Evolutionary conservation across 305 asterid genomes (phyloP).

Genomic region (Andrographis paniculata): DNA sequence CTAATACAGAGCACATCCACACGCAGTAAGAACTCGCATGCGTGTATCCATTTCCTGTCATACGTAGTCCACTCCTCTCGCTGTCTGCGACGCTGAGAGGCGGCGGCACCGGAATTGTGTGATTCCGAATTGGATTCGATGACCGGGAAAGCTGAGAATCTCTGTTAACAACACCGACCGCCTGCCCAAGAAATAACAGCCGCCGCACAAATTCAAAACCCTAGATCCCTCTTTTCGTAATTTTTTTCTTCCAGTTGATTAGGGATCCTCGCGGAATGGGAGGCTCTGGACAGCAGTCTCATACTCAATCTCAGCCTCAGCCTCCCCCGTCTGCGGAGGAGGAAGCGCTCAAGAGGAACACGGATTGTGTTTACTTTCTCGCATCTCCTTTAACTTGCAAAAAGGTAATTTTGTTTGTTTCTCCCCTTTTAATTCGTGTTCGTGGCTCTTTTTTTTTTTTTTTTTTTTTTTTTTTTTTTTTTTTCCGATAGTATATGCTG

Average conservation of each 20-base stretch:
- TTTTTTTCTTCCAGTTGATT: background rate
- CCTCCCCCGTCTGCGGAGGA: slow-evolving; percentile 46
- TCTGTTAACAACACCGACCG: slow-evolving; percentile 18
- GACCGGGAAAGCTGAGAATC: slow-evolving; percentile 24
- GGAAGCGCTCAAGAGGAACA: slow-evolving; percentile 69
- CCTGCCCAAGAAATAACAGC: slow-evolving; percentile 7
- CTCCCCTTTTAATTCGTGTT: background rate
- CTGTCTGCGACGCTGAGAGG: background rate
- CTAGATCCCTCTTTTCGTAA: slow-evolving; percentile 26
- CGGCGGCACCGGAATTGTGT: background rate
- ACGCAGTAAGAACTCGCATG: no score
- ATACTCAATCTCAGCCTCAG: slow-evolving; percentile 12
- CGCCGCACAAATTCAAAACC: slow-evolving; percentile 29
- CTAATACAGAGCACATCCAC: no score
- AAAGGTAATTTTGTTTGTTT: slow-evolving; percentile 37
- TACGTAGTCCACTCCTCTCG: background rate
- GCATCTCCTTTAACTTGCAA: slow-evolving; percentile 95
- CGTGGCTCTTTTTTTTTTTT: background rate
- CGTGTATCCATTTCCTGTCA: no score
- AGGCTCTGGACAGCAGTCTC: slow-evolving; percentile 29
- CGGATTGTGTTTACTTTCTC: slow-evolving; percentile 91
- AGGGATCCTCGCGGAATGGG: slow-evolving; percentile 21
- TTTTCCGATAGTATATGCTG: background rate
- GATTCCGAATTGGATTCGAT: slow-evolving; percentile 14
- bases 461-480: background rate